Percentiles rank a stretch among this genome's conserved stretches.
Conservation (phyloP, 148 eudicot species). For the Simmondsia chinensis region DNA sequence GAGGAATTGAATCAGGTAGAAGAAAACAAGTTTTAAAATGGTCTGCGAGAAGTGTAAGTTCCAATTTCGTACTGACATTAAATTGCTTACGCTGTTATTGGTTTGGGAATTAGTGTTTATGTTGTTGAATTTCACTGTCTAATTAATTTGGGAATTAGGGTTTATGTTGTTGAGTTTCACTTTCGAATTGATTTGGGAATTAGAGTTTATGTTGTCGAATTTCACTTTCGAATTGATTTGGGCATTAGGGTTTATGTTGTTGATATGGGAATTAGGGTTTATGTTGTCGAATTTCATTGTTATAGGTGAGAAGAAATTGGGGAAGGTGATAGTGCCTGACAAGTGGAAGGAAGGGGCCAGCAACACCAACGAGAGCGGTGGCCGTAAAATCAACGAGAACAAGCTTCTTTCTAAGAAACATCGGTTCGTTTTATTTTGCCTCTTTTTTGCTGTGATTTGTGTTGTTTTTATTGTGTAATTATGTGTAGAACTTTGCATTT, state of each 20-base stretch:
- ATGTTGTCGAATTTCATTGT: background rate
- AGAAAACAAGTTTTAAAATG: conserved; percentile 41
- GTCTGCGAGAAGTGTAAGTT: conserved; percentile 86
- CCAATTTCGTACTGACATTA: background rate
- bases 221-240: background rate
- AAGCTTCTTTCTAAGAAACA: conserved; percentile 86
- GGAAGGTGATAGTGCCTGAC: conserved; percentile 91
- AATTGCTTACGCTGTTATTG: too few relatives aligned
- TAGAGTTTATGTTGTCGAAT: background rate
- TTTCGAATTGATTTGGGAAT: background rate
- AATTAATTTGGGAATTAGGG: background rate
- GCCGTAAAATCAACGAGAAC: conserved; percentile 94
- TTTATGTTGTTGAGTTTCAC: too few relatives aligned
- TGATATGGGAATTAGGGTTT: background rate
- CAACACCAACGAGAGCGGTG: conserved; percentile 90
- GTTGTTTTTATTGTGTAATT: background rate
- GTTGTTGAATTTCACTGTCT: too few relatives aligned
- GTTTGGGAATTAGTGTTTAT: background rate
- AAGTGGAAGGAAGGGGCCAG: conserved; percentile 98
- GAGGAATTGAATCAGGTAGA: too few relatives aligned
- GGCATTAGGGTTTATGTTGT: background rate
- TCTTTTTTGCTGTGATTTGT: background rate
- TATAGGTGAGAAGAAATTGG: conserved; percentile 85
- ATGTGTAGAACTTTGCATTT: background rate
- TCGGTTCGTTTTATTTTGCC: conserved; percentile 25